Base-by-base conservation (phyloP, 192 early-diverging fungal species). In the Gigaspora rosea region DNA sequence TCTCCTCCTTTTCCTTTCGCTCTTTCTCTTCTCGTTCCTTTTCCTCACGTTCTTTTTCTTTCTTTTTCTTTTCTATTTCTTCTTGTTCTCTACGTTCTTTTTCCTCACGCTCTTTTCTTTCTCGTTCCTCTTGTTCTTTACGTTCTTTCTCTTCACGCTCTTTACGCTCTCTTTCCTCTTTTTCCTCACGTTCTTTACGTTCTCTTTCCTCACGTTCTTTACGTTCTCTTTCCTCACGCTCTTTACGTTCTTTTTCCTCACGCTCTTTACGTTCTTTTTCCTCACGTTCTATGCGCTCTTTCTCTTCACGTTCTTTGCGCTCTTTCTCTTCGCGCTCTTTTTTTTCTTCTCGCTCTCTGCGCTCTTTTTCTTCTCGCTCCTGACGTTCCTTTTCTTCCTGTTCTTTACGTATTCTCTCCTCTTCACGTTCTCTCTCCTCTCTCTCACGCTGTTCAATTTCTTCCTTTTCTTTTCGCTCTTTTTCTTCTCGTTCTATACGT, bases 21-120 rank as follows among this genome's bases (percentile, higher is more conserved):
- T 84, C 78, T 9, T 65, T 63, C 52, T 81, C 85, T 15, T 74
- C 48, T 27, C 78, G 79, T 70, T 78, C 76, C 76, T 79, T 79
- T 76, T 79, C 79, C 32, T 82, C 79, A 15, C 50, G 76, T 72
- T 80, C 83, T 78, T 64, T 33, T 68, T 76, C 80, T 41, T 73
- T 72, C 16, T 80, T 82, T 50, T 70, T 71, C n/a, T 64, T 69
- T 12, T 79, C 63, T 12, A 11, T 20, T 10, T 63, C 73, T 71
- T 76, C 67, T 22, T 49, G 49, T 63, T 81, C 78, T 48, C 52
- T 74, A 7, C 76, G n/a, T 67, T 71, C 63, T 11, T 22, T 16
- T 67, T 68, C 51, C 10, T 73, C 71, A 6, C 56, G 5, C 33
- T 73, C 71, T 52, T 59, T 73, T 58, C 32, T 22, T 35, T 71